Conservation (phyloP, 371 early-diverging fungal species). For the Rhizomucor pusillus region DNA sequence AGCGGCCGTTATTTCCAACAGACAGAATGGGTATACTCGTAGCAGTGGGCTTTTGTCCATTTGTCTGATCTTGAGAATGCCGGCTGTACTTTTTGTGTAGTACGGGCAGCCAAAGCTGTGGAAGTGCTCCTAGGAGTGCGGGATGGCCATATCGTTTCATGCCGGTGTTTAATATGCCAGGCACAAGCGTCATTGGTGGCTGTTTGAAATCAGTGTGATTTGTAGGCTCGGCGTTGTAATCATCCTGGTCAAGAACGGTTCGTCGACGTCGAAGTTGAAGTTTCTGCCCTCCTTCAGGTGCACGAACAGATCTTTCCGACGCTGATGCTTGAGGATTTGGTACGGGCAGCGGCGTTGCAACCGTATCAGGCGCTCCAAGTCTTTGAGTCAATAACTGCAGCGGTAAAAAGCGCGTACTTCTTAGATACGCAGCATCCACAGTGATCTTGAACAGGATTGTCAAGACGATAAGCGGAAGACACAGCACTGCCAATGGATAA, state of each 20-base stretch:
- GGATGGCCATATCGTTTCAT: constrained; percentile 74
- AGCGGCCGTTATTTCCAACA: background rate
- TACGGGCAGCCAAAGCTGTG: constrained; percentile 75
- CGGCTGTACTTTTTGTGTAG: constrained; percentile 12
- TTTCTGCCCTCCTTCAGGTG: background rate
- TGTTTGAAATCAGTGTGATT: constrained; percentile 63
- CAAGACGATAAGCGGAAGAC: constrained; percentile 47
- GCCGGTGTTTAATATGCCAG: constrained; percentile 74
- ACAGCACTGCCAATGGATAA: constrained; percentile 41
- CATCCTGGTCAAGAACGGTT: constrained; percentile 63
- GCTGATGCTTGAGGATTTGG: constrained; percentile 10
- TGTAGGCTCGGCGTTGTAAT: constrained; percentile 63
- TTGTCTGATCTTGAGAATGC: constrained; percentile 3
- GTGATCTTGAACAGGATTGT: constrained; percentile 56
- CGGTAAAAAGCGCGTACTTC: constrained; percentile 51
- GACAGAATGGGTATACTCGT: background rate
- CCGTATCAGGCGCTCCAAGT: constrained; percentile 34
- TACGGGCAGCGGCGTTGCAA: background rate
- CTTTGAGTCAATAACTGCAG: constrained; percentile 41
- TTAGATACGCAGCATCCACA: constrained; percentile 56
- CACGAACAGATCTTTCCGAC: background rate
- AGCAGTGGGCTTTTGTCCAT: background rate
- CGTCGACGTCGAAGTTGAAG: constrained; percentile 23
- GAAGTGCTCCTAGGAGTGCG: constrained; percentile 67
- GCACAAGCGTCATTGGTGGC: constrained; percentile 72